Conservation (phyloP, 768 basidiomycete species). For the Naganishia vaughanmartiniae region DNA sequence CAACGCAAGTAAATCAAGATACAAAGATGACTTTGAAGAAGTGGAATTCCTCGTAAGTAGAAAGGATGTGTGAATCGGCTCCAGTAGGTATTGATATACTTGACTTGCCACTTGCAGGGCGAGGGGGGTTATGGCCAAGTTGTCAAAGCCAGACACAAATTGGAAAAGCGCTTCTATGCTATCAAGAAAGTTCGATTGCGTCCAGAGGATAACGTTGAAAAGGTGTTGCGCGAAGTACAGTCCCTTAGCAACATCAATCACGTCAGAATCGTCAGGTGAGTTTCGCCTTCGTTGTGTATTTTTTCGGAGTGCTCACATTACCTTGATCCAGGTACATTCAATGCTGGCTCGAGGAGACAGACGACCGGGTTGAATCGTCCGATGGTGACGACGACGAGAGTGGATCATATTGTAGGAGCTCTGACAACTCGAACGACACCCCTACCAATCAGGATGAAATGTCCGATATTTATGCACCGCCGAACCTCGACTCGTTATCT, state of each 20-base stretch:
- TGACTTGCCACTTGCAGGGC: slow-evolving; percentile 58
- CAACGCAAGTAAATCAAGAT: slow-evolving; percentile 65
- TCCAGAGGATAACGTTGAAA: slow-evolving; percentile 72
- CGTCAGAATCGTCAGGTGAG: slow-evolving; percentile 82
- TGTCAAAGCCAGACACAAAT: slow-evolving; percentile 80
- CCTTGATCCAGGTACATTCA: slow-evolving; percentile 27
- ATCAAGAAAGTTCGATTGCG: slow-evolving; percentile 77
- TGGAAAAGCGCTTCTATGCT: slow-evolving; percentile 39
- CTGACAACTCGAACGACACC: slow-evolving; percentile 1
- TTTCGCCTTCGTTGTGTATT: background rate
- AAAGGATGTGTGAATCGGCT: background rate
- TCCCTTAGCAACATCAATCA: slow-evolving; percentile 83
- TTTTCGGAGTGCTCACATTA: background rate
- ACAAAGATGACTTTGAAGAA: slow-evolving; percentile 93
- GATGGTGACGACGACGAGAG: slow-evolving; percentile 7
- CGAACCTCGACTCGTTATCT: slow-evolving; percentile 62
- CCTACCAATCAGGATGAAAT: slow-evolving; percentile 25
- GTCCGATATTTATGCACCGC: slow-evolving; percentile 60
- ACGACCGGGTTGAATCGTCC: slow-evolving; percentile 22
- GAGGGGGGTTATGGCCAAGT: slow-evolving; percentile 90
- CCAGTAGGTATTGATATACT: background rate
- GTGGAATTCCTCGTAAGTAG: slow-evolving; percentile 69
- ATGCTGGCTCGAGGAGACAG: slow-evolving; percentile 31
- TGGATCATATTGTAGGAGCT: background rate
- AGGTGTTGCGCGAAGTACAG: slow-evolving; percentile 86